Evolutionary conservation across 2,329 filamentous ascomycete species (phyloP), one percentile per base, ranked within the genome.

Genomic region (Cercospora zeina): DNA sequence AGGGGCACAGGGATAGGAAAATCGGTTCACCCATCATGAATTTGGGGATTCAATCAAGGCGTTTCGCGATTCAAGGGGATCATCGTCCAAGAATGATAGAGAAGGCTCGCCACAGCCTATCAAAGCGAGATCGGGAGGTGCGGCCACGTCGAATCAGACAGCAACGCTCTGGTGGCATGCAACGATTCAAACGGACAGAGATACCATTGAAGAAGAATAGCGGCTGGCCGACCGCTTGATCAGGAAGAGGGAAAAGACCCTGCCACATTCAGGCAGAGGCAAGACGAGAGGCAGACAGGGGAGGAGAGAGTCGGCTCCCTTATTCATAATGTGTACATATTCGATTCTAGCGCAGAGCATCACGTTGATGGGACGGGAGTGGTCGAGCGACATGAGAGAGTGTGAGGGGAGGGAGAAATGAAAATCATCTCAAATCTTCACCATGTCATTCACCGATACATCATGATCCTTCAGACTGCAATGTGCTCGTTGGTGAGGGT

Each of bases 271-370:
- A 45, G 16, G 54, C 37, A 21, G 45, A 27, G 55, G 55, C 55
- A 45, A 36, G 31, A 27, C 9, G 30, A 13, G n/a, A 16, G 55
- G 31, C 11, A 24, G 27, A 37, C 37, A 33, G 30, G 34, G 24
- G 27, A 13, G 27, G 37, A 31, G 9, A 24, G 39, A 31, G 54
- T n/a, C 21, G 36, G 33, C 30, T 47, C 27, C 30, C 21, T 58
- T 39, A 58, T 50, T 37, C 45, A 34, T 58, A 58, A 58, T 58
- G 55, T 58, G 42, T 56, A 56, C 47, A 50, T 56, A 49, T 58
- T 58, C 45, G 30, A 50, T 58, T 58, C 45, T 39, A 50, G 55
- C 33, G 55, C 55, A 58, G 55, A 50, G 42, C 45, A 58, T 58
- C 21, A 45, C 42, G 51, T 50, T 58, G 55, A 58, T 19, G 55